Conservation (phyloP, 805 yeast genomes). For the Starmerella vitae region DNA sequence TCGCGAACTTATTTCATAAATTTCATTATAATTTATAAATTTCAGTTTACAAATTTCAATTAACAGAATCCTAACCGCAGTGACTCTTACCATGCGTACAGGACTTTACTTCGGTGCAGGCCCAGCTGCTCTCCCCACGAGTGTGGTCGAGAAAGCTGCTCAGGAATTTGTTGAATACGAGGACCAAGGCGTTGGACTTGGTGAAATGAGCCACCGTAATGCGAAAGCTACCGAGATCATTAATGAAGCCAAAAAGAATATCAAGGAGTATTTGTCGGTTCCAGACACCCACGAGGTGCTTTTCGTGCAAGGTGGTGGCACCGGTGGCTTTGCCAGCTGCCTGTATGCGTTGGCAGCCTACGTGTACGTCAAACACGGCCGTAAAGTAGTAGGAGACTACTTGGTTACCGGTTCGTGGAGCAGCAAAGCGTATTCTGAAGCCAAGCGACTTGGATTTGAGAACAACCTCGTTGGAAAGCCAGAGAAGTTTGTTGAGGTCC, state of each 20-base stretch:
- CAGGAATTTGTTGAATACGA: constrained; percentile 62
- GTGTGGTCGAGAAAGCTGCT: constrained; percentile 79
- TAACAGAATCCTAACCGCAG: too few species aligned
- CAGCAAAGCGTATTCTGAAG: constrained; percentile 75
- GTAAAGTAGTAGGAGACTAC: constrained; percentile 58
- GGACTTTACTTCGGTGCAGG: constrained; percentile 87
- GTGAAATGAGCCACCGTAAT: constrained; percentile 94
- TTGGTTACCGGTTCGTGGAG: constrained; percentile 93
- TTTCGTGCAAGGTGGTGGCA: constrained; percentile 96
- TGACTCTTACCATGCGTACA: constrained; percentile 15
- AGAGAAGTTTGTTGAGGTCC: constrained; percentile 56
- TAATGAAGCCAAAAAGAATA: constrained; percentile 56
- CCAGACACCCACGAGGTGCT: constrained; percentile 92
- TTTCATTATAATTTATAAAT: too few species aligned
- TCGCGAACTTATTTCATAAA: not conserved
- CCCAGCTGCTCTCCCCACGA: constrained; percentile 81
- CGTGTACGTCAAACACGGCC: constrained; percentile 39
- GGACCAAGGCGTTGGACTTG: constrained; percentile 67
- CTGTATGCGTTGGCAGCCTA: constrained; percentile 70
- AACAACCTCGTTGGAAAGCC: constrained; percentile 57
- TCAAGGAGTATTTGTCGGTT: constrained; percentile 50
- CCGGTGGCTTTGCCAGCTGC: constrained; percentile 83
- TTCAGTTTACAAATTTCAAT: too few species aligned
- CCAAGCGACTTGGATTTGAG: constrained; percentile 65
- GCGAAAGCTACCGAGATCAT: constrained; percentile 65